A percentile compares a stretch with the other conserved stretches of the same genome.
Evolutionary conservation across 1,139 yeast genomes (phyloP).

Genomic region (Nakaseomyces glabratus): DNA sequence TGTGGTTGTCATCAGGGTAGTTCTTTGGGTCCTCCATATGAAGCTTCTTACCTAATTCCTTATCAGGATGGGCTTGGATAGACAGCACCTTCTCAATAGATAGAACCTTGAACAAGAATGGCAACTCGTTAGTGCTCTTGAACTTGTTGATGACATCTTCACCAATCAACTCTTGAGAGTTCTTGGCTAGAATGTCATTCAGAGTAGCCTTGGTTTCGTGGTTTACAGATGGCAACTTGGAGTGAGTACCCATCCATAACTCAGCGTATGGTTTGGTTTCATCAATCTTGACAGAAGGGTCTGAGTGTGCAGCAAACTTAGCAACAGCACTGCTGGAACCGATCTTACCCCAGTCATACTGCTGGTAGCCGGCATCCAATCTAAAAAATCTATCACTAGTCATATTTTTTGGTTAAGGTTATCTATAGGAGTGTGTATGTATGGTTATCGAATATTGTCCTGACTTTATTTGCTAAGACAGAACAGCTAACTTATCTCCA

Average conservation of each 20-base stretch:
- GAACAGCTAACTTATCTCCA: too few relatives aligned
- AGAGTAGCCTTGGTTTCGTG: slow-evolving; percentile 46
- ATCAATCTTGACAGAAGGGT: slow-evolving; percentile 52
- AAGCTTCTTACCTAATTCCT: slow-evolving; percentile 64
- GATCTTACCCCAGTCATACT: slow-evolving; percentile 80
- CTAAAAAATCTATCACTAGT: slow-evolving; percentile 5
- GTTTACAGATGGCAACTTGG: slow-evolving; percentile 74
- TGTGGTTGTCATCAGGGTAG: slow-evolving; percentile 96
- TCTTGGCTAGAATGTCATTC: slow-evolving; percentile 51
- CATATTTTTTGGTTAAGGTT: slow-evolving; percentile 1
- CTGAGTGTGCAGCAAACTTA: slow-evolving; percentile 64
- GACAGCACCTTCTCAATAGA: slow-evolving; percentile 87
- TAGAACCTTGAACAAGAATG: slow-evolving; percentile 86
- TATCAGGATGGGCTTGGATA: slow-evolving; percentile 98
- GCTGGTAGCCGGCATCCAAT: slow-evolving; percentile 42
- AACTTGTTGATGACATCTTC: slow-evolving; percentile 52
- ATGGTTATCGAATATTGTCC: too few relatives aligned
- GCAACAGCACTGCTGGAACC: slow-evolving; percentile 86
- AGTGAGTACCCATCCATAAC: slow-evolving; percentile 99
- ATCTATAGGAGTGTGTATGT: too few relatives aligned
- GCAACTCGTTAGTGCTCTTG: slow-evolving; percentile 63
- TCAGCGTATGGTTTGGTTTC: slow-evolving; percentile 78
- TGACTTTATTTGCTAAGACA: too few relatives aligned
- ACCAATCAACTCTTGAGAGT: slow-evolving; percentile 58
- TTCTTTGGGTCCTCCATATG: slow-evolving; percentile 80